These are phyloP conservation scores for Tylopilus plumbeoviolaceoides DNA, from an alignment of 768 basidiomycete species.

Conservation along the genomic window DNA sequence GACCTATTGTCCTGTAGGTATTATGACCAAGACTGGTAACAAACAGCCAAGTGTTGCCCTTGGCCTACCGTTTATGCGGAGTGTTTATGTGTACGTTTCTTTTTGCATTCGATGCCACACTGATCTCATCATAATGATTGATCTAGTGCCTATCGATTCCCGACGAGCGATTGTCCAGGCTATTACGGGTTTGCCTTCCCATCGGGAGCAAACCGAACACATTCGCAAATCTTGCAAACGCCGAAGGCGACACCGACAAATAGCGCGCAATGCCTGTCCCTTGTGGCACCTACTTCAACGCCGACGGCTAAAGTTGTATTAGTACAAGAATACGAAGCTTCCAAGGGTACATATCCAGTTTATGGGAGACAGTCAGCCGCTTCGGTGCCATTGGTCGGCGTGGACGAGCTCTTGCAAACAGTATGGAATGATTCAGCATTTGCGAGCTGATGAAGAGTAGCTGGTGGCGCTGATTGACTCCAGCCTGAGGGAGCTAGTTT, in stretches of 20 bases:
- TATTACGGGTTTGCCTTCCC: slow-evolving; percentile 33
- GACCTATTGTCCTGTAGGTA: slow-evolving; percentile 24
- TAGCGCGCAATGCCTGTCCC: slow-evolving; percentile 22
- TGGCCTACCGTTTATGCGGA: slow-evolving; percentile 29
- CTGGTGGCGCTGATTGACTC: too few relatives aligned
- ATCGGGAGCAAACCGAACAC: slow-evolving; percentile 25
- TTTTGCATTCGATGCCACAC: background rate
- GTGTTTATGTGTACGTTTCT: slow-evolving; percentile 27
- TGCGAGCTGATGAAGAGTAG: slow-evolving; percentile 1
- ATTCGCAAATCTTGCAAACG: slow-evolving; percentile 25
- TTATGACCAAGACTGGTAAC: slow-evolving; percentile 12
- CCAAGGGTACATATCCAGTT: slow-evolving; percentile 7
- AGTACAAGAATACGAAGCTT: slow-evolving; percentile 4
- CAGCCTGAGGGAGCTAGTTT: background rate
- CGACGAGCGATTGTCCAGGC: slow-evolving; percentile 26
- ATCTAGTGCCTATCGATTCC: slow-evolving; percentile 31
- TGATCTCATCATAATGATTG: background rate
- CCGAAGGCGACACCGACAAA: slow-evolving; percentile 26
- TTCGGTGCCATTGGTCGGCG: slow-evolving; percentile 10
- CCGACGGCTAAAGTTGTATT: slow-evolving; percentile 17
- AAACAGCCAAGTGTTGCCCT: slow-evolving; percentile 13
- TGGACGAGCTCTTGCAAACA: slow-evolving; percentile 13
- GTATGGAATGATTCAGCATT: slow-evolving; percentile 21
- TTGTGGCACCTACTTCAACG: slow-evolving; percentile 27
- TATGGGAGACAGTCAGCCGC: slow-evolving; percentile 9